A percentile compares a stretch with the other conserved stretches of the same genome.
These are phyloP conservation scores for Blastobotrys parvus DNA, from an alignment of 805 yeast species.

Conservation along the genomic window DNA sequence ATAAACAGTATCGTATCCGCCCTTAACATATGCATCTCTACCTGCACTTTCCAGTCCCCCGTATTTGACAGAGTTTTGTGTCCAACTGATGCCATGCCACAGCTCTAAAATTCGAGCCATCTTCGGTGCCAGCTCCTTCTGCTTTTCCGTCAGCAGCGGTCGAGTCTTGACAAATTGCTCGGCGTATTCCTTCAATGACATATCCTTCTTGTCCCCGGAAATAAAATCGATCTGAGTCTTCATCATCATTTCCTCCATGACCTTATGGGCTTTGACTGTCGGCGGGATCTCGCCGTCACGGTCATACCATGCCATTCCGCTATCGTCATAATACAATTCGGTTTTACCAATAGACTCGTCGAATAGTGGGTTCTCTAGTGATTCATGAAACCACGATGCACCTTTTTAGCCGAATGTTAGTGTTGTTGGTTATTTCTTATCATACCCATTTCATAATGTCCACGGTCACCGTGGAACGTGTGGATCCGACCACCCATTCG, in stretches of 20 bases:
- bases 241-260: conserved; percentile 49
- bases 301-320: conserved; percentile 27
- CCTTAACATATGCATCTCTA: conserved; percentile 59
- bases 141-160: conserved; percentile 30
- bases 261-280: conserved; percentile 19
- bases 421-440: no score
- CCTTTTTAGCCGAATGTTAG: no score
- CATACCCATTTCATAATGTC: conserved; percentile 59
- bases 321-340: conserved; percentile 42
- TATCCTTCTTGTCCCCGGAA: conserved; percentile 37
- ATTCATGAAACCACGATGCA: conserved; percentile 89
- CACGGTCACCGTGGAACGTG: conserved; percentile 32
- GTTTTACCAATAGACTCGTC: conserved; percentile 34
- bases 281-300: conserved; percentile 27
- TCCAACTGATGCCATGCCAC: conserved; percentile 76
- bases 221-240: conserved; percentile 50
- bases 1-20: conserved; percentile 50
- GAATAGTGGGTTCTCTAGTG: conserved; percentile 57
- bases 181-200: conserved; percentile 43
- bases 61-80: conserved; percentile 42
- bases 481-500: conserved; percentile 62
- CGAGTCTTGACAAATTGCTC: conserved; percentile 34
- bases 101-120: conserved; percentile 53
- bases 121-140: conserved; percentile 40
- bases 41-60: conserved; percentile 40